A percentile compares a stretch with the other conserved stretches of the same genome.
These are phyloP conservation scores for Nicotiana undulata DNA, from an alignment of 257 asterid species.

Conservation along the genomic window DNA sequence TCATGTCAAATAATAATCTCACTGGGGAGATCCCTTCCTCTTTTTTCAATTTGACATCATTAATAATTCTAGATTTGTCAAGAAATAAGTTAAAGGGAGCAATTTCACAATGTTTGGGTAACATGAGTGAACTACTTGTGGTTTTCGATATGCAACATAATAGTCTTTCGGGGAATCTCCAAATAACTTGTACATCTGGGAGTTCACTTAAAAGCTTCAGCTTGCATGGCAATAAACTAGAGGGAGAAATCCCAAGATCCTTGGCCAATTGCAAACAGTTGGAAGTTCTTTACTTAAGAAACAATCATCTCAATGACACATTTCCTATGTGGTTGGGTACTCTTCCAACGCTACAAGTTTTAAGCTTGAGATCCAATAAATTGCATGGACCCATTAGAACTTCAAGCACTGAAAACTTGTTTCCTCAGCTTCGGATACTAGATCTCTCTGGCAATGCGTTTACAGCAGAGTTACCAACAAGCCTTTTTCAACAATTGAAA, in stretches of 20 bases:
- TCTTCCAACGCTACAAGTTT: not conserved
- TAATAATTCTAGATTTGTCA: constrained; percentile 10
- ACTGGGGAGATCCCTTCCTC: constrained; percentile 10
- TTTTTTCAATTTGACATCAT: constrained; percentile 6
- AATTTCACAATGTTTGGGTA: constrained; percentile 17
- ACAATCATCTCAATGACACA: constrained; percentile 2
- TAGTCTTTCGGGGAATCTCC: constrained; percentile 11
- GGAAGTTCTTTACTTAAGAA: constrained; percentile 13
- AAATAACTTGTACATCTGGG: not conserved
- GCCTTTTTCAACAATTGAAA: not conserved
- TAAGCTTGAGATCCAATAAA: not conserved
- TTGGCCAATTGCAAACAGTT: not conserved
- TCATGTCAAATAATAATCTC: constrained; percentile 8
- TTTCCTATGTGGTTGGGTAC: constrained; percentile 14
- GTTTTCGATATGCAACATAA: constrained; percentile 11
- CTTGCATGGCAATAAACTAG: constrained; percentile 5
- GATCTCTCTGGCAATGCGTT: constrained; percentile 14
- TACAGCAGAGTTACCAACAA: not conserved
- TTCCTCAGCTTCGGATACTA: constrained; percentile 1
- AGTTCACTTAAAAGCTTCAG: not conserved
- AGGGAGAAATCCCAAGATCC: constrained; percentile 10
- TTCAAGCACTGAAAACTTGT: not conserved
- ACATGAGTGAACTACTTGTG: not conserved
- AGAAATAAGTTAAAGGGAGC: constrained; percentile 7
- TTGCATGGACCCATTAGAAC: constrained; percentile 4